Evolutionary conservation across 805 yeast genomes (phyloP).

Genomic region (Lipomyces mesembrius): DNA sequence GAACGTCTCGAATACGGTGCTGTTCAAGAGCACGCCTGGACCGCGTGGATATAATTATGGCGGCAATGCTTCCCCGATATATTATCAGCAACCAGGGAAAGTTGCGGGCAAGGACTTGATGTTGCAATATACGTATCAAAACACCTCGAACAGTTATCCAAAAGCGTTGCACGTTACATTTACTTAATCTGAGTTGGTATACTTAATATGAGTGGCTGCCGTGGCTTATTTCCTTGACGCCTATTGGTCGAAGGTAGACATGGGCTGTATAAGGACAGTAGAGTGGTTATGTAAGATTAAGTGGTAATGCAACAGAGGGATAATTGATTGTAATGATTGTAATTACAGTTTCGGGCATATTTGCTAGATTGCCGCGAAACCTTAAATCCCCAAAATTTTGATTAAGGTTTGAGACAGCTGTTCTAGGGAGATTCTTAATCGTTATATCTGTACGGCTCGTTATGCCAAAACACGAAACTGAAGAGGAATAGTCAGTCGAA

Average conservation of each 20-base stretch:
- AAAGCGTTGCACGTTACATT: constrained; percentile 1
- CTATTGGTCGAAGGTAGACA: too few relatives aligned
- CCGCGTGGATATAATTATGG: constrained; percentile 22
- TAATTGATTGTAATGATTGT: background rate
- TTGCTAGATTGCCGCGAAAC: too few relatives aligned
- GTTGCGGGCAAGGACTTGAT: constrained; percentile 14
- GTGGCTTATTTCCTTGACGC: background rate
- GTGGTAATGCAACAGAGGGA: background rate
- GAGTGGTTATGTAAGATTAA: too few relatives aligned
- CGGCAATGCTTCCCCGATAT: constrained; percentile 12
- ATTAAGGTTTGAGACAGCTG: too few relatives aligned
- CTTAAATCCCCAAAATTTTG: too few relatives aligned
- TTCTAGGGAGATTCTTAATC: too few relatives aligned
- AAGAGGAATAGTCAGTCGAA: too few relatives aligned
- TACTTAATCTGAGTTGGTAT: background rate
- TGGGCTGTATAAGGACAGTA: background rate
- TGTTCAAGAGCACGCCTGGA: constrained; percentile 14
- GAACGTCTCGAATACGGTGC: constrained; percentile 6
- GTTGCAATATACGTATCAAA: constrained; percentile 22
- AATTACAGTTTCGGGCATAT: too few relatives aligned
- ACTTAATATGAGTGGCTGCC: too few relatives aligned
- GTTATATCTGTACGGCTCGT: too few relatives aligned
- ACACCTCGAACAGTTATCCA: constrained; percentile 12
- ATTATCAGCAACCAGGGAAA: constrained; percentile 11
- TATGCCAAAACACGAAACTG: too few relatives aligned